Percentiles rank a stretch among this genome's conserved stretches.
Conservation (phyloP, 139 green algal species). For the Auxenochlorella pyrenoidosa region DNA sequence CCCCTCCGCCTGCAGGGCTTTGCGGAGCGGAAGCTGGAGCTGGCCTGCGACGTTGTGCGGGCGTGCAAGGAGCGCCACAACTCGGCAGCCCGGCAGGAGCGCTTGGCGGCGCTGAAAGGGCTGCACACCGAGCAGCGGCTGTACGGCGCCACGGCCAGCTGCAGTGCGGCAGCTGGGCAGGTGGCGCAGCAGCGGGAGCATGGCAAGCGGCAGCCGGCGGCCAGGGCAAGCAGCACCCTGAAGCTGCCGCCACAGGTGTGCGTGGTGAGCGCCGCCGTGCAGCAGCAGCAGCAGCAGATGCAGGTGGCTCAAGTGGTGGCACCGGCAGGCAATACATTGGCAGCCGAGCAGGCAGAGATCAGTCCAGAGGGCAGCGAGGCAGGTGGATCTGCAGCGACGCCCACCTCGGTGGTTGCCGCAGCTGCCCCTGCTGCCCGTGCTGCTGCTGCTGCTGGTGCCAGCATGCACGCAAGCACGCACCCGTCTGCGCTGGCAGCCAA, state of each 20-base stretch:
- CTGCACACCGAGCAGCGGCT: slow-evolving; percentile 27
- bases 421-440: background rate
- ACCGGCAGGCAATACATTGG: background rate
- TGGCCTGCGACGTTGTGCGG: slow-evolving; percentile 67
- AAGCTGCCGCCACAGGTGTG: background rate
- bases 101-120: slow-evolving; percentile 48
- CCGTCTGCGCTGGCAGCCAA: background rate
- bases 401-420: slow-evolving; percentile 1
- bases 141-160: background rate
- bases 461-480: background rate
- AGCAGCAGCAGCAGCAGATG: background rate
- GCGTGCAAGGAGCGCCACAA: slow-evolving; percentile 69
- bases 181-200: background rate
- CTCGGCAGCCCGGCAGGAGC: slow-evolving; percentile 59
- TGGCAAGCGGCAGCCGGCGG: background rate
- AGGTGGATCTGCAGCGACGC: background rate
- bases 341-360: background rate
- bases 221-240: background rate
- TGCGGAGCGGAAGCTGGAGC: slow-evolving; percentile 81
- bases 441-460: background rate
- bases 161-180: background rate
- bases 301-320: background rate
- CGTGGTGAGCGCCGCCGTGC: background rate
- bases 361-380: background rate
- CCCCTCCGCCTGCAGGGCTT: slow-evolving; percentile 63